Base-by-base conservation (phyloP, 371 early-diverging fungal genomes). In the Choanephora cucurbitarum region DNA sequence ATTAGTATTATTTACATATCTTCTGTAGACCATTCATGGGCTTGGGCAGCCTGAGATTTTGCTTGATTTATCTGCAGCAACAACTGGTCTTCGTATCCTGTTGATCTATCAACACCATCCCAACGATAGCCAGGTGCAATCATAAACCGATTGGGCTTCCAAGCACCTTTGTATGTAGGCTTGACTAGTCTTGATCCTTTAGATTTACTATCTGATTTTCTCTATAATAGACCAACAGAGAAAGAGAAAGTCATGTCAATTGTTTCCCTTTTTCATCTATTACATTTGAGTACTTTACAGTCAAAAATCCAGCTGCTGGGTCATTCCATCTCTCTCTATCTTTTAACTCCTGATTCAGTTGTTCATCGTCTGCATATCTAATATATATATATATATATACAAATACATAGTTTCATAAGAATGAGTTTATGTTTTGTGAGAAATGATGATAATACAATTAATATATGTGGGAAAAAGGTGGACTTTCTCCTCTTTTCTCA, bases 41-140 rank as follows among this genome's bases (percentile, higher is more conserved):
- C 86, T 56, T 83, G 81, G 28, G 61, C 70, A 21, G 71, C 77
- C 47, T 65, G 58, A 39, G 80, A 69, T 52, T 78, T 79, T 44
- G 69, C 58, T 39, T 75, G 66, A 48, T 86, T 82, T 41, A 72
- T 60, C 15, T 75, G 79, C 49, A 80, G 52, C 45, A 86, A 72
- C 34, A 77, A 77, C 23, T 77, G 70, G 55, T 78, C 83, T 70
- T 95, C 95, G 60, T 88, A 95, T 19, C 92, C 93, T 64, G 88
- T 95, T 13, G 91, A 89, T 14, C 95, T 81, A 69, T 95, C 93
- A 28, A 92, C 89, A 5, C 95, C 95, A 81, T 95, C 95, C 95
- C 95, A 95, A 5, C 93, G 82, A 64, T 90, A 90, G 0, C 95
- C 95, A 17, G 95, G 93, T 32, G 75, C 72, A 44, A 93, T 93